Evolutionary conservation across 2,329 filamentous ascomycete species (phyloP).

Genomic region (Neoscytalidium dimidiatum): DNA sequence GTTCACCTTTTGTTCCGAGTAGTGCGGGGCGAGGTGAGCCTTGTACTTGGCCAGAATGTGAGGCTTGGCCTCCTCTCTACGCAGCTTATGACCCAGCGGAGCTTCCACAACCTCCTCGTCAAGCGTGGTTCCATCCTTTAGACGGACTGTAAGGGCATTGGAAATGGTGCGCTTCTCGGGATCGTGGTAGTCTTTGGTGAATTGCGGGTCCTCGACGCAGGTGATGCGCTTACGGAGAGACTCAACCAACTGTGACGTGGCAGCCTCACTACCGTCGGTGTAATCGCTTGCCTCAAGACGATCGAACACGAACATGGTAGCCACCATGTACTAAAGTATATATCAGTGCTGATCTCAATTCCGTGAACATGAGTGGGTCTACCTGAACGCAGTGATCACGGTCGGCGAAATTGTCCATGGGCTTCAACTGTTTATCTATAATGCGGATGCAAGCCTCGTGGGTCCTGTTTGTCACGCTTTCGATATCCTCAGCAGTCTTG

Average conservation of each 20-base stretch:
- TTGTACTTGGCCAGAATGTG: conserved; percentile 95
- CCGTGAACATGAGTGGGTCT: conserved; percentile 22
- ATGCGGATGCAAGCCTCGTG: conserved; percentile 98
- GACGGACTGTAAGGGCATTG: conserved; percentile 91
- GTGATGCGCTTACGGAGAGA: conserved; percentile 89
- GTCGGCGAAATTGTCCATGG: conserved; percentile 99
- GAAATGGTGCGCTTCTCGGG: conserved; percentile 91
- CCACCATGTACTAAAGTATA: conserved; percentile 76
- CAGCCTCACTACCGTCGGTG: conserved; percentile 87
- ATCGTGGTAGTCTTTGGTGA: conserved; percentile 94
- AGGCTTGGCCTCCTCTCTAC: conserved; percentile 95
- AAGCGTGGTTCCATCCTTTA: conserved; percentile 90
- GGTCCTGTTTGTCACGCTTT: conserved; percentile 88
- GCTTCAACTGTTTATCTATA: conserved; percentile 99
- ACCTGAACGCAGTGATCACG: conserved; percentile 97
- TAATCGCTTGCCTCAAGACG: conserved; percentile 94
- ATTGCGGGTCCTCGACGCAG: conserved; percentile 94
- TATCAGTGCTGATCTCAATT: conserved; percentile 26
- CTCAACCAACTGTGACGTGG: conserved; percentile 85
- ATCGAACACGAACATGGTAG: conserved; percentile 93
- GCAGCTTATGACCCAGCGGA: conserved; percentile 85
- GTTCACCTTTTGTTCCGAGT: conserved; percentile 73
- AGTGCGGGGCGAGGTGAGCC: conserved; percentile 86
- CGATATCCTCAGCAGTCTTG: conserved; percentile 89
- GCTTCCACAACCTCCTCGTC: conserved; percentile 92